Conservation (phyloP, 2,329 filamentous ascomycete genomes). For the Apiospora hydei region DNA sequence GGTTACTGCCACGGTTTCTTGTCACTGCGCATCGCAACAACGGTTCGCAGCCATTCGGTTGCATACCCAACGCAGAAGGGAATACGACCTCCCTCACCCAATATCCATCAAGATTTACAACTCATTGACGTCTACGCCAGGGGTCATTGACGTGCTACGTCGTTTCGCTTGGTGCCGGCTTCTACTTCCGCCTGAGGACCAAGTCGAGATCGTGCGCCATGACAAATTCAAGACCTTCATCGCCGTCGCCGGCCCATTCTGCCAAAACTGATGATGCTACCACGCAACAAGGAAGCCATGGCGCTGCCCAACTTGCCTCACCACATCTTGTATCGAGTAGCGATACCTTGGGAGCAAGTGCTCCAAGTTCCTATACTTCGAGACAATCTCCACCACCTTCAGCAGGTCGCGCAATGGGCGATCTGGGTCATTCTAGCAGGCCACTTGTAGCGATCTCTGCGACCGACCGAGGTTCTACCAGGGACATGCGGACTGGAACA, state of each 20-base stretch:
- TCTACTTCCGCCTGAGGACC: neutral
- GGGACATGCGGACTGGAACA: conserved; percentile 28
- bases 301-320: conserved; percentile 41
- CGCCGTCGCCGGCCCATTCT: conserved; percentile 32
- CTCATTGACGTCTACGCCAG: neutral
- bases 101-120: neutral
- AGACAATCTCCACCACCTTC: conserved; percentile 27
- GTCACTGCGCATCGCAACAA: conserved; percentile 4
- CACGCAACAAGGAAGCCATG: conserved; percentile 30
- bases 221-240: conserved; percentile 6
- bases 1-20: conserved; percentile 12
- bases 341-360: neutral
- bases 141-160: neutral
- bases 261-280: conserved; percentile 37
- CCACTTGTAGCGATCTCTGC: conserved; percentile 3
- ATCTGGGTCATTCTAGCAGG: conserved; percentile 27
- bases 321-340: neutral
- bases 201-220: neutral
- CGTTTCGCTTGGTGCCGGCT: conserved; percentile 2
- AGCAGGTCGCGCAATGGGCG: conserved; percentile 24
- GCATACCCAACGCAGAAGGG: conserved; percentile 12
- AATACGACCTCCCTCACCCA: neutral
- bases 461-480: neutral
- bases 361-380: conserved; percentile 28
- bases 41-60: neutral